Evolutionary conservation across 805 yeast genomes (phyloP), one percentile per base, ranked within the genome.

Genomic region (Pichia insulana): DNA sequence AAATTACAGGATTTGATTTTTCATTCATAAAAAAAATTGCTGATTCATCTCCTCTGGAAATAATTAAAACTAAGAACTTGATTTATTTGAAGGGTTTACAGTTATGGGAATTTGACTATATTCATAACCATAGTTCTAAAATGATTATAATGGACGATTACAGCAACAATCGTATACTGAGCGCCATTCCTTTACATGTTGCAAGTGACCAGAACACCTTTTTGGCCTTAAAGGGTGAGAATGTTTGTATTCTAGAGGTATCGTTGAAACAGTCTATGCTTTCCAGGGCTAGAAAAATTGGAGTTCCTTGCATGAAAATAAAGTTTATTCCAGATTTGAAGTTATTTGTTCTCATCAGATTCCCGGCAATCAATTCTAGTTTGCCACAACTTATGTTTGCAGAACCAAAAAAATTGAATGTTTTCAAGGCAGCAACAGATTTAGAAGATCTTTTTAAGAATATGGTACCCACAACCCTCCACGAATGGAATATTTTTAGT

Each of bases 81-180:
- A 36, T 51, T 15, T 57, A 50, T 36, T 38, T 63, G 3, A 30
- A 47, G 3, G 45, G 57, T 1, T 55, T 52, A 28, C 47, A 48
- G 1, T 36, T 60, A 3, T 63, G 66, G 64, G 54, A 49, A 28
- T 30, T 63, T 3, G 55, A 56, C 40, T 30, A 51, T 11, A 30
- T 20, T 1, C 35, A 25, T 6, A 59, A 64, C 0, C 27, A 30
- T 10, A 58, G 41, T 41, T 63, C 67, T 1, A 46, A 48, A 15
- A 44, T 55, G 17, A 54, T 62, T 11, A 42, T 51, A 42, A 51
- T 59, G 4, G 44, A 55, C 12, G 62, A 56, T 34, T 26, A 22
- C 26, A 20, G 17, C 33, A 11, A 22, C 8, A 22, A 22, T 6
- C 25, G 7, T 22, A 22, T 22, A 22, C 25, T 22, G 8, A 22